Base-by-base conservation (phyloP, 768 basidiomycete species). In the Aureoboletus auriporus region DNA sequence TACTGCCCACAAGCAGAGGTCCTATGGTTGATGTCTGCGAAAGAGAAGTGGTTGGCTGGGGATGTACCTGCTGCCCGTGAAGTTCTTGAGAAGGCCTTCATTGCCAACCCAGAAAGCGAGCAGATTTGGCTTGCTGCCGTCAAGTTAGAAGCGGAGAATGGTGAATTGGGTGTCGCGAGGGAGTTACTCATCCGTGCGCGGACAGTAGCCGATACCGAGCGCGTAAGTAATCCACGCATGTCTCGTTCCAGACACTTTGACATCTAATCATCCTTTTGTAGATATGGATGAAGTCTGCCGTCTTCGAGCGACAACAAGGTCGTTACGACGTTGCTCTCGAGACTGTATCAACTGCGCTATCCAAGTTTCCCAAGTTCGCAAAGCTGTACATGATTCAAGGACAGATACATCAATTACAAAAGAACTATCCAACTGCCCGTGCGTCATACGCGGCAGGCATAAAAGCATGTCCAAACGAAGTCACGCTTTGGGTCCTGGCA, bases 241-340 rank as follows among this genome's bases (percentile, higher is more conserved):
- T 39, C 16, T 31, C 30, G 13, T 13, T 13, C 11, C 9, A 5
- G n/a, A 17, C 2, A 7, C 16, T 9, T 23, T 16, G 34, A 33
- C 35, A 17, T 1, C 2, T n/a, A n/a, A 27, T 36, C 39, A 39
- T 44, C 33, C 20, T 26, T 20, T 6, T 7, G 8, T 60, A 95
- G 93, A 97, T 99, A 44, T 99, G 95, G 96, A 93, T 98, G 93
- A 98, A 99, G 66, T 93, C 90, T 1, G 93, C 90, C 2, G 90
- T 91, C 1, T 93, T 99, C 57, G 93, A 97, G 61, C 79, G 94
- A 9, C 89, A 95, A 63, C 90, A 93, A 65, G 85, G 85, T 2
- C 79, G 85, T 53, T 73, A 82, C 6, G 75, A 80, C 13, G 78
- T 75, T 1, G 93, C 95, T 0, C 77, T 97, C 16, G 72, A 82